Percentiles rank a stretch among this genome's conserved stretches.
Evolutionary conservation across 1,284 basidiomycete species (phyloP).

Genomic region (Bothia castanella): DNA sequence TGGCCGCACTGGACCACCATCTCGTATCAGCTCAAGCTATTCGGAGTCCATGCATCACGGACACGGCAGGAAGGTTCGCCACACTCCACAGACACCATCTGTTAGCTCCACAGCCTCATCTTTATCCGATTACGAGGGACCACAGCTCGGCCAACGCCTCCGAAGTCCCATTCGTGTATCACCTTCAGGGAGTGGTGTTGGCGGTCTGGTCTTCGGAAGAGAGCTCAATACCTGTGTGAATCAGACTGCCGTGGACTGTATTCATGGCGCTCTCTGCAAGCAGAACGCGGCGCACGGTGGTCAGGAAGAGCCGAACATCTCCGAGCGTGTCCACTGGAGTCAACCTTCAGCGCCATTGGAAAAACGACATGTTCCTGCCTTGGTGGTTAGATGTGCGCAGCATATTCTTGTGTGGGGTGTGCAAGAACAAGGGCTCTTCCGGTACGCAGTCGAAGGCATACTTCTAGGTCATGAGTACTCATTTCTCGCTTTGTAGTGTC

Average conservation of each 20-base stretch:
- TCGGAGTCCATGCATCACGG: conserved; percentile 17
- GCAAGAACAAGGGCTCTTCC: conserved; percentile 80
- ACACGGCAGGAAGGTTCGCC: conserved; percentile 39
- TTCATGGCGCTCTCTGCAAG: conserved; percentile 19
- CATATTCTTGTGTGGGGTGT: conserved; percentile 77
- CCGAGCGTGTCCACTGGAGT: conserved; percentile 19
- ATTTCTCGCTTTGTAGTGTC: conserved; percentile 45
- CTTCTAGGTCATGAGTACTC: conserved; percentile 3
- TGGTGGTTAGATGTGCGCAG: conserved; percentile 75
- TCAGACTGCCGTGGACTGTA: conserved; percentile 52
- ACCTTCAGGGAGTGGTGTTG: conserved; percentile 33
- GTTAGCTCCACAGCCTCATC: conserved; percentile 50
- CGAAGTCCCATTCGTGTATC: conserved; percentile 47
- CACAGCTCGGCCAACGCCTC: conserved; percentile 51
- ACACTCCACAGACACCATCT: conserved; percentile 57
- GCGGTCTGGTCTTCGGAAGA: conserved; percentile 63
- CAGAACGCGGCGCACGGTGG: conserved; percentile 17
- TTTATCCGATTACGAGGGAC: conserved; percentile 54
- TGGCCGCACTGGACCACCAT: conserved; percentile 30
- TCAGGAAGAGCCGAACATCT: conserved; percentile 17
- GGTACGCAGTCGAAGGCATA: conserved; percentile 44
- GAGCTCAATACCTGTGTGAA: conserved; percentile 54
- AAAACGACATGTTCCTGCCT: conserved; percentile 59
- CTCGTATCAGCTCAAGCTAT: conserved; percentile 38
- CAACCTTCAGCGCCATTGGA: conserved; percentile 42